Percentiles rank a stretch among this genome's conserved stretches.
These are phyloP conservation scores for Zygosaccharomyces gambellarensis DNA, from an alignment of 805 yeast genomes.

Conservation along the genomic window DNA sequence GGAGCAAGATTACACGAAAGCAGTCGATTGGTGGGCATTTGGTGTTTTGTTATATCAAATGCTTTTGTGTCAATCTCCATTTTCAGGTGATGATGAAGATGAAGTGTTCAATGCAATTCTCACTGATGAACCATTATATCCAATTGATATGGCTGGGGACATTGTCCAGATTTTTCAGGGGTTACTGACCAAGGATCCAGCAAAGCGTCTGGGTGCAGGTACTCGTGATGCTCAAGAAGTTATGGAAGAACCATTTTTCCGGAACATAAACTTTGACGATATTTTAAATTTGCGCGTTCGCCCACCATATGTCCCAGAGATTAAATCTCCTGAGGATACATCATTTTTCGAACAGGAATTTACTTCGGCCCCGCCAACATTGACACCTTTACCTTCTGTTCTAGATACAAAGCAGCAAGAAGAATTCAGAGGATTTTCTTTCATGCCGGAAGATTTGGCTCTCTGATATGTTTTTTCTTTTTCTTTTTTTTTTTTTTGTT, in stretches of 20 bases:
- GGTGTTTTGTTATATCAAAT: constrained; percentile 95
- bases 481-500: not conserved
- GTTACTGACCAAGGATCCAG: constrained; percentile 83
- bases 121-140: constrained; percentile 94
- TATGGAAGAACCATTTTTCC: constrained; percentile 93
- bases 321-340: constrained; percentile 83
- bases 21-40: constrained; percentile 99
- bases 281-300: constrained; percentile 63
- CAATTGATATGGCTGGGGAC: constrained; percentile 95
- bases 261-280: constrained; percentile 85
- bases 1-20: constrained; percentile 87
- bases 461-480: constrained; percentile 18
- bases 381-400: constrained; percentile 90
- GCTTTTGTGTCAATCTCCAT: constrained; percentile 94
- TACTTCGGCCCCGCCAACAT: constrained; percentile 87
- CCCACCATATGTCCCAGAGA: constrained; percentile 88
- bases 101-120: constrained; percentile 95
- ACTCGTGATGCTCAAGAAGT: constrained; percentile 87
- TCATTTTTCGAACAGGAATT: constrained; percentile 92
- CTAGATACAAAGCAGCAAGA: constrained; percentile 87
- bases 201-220: constrained; percentile 77
- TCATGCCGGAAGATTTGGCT: constrained; percentile 57
- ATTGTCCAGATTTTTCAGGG: constrained; percentile 92
- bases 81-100: constrained; percentile 94
- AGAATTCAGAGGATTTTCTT: constrained; percentile 95